These are phyloP conservation scores for Acanthamoeba healyi DNA, from an alignment of 208 protist species.

Conservation along the genomic window DNA sequence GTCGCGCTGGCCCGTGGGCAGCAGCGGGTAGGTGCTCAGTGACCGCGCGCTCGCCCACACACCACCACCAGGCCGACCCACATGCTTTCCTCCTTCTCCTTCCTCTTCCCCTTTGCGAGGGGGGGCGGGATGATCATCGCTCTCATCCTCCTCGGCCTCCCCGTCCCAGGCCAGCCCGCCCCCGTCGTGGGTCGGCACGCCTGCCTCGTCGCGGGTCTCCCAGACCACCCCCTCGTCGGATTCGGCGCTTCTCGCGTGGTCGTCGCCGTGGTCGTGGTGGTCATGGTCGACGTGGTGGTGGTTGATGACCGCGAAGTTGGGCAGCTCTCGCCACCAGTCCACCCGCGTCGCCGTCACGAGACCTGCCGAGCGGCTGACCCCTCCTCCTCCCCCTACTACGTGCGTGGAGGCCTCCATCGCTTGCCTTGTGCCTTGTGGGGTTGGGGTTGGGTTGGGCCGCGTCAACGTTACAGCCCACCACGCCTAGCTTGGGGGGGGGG, in stretches of 20 bases:
- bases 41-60: slow-evolving; percentile 40
- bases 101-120: no score
- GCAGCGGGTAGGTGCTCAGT: slow-evolving; percentile 80
- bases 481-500: no score
- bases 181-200: not conserved
- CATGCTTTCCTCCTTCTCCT: not conserved
- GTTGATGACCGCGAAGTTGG: not conserved
- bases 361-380: not conserved
- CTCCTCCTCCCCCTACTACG: no score
- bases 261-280: not conserved
- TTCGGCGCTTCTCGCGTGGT: not conserved
- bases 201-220: not conserved
- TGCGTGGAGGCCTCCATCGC: no score
- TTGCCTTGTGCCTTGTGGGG: no score
- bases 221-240: not conserved
- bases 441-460: no score
- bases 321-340: slow-evolving; percentile 57
- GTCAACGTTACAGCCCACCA: no score
- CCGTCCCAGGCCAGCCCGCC: not conserved
- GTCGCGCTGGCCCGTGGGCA: slow-evolving; percentile 79
- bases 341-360: not conserved
- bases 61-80: not conserved
- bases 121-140: no score
- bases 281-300: not conserved
- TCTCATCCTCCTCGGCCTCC: not conserved